A percentile compares a stretch with the other conserved stretches of the same genome.
Evolutionary conservation across 306 rosid species (phyloP).

Genomic region (Macrotyloma uniflorum): DNA sequence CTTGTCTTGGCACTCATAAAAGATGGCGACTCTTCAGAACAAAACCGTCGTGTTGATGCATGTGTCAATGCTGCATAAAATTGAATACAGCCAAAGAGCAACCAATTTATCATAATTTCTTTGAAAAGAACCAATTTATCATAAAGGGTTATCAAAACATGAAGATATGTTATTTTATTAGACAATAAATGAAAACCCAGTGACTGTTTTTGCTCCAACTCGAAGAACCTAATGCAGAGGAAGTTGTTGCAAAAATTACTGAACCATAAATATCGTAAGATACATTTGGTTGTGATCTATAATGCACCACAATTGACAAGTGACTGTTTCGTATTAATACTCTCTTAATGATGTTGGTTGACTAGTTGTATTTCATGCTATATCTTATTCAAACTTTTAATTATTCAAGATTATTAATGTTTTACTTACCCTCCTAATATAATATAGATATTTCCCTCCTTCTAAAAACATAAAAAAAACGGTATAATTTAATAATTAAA

Average conservation of each 20-base stretch:
- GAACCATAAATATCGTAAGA: slow-evolving; percentile 4
- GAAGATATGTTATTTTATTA: slow-evolving; percentile 26
- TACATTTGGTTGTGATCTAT: not conserved
- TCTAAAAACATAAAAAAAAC: too few species aligned
- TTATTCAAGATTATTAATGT: too few species aligned
- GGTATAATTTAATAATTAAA: too few species aligned
- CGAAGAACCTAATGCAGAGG: slow-evolving; percentile 21
- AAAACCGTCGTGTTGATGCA: slow-evolving; percentile 35
- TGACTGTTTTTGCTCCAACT: slow-evolving; percentile 4
- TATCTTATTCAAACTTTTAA: too few species aligned
- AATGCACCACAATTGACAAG: not conserved
- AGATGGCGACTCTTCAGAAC: not conserved
- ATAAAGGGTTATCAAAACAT: not conserved
- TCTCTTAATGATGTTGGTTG: not conserved
- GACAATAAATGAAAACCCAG: slow-evolving; percentile 28
- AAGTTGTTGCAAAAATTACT: slow-evolving; percentile 23
- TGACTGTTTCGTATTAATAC: not conserved
- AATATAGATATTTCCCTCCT: too few species aligned
- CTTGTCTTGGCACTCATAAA: slow-evolving; percentile 17
- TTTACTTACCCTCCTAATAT: too few species aligned
- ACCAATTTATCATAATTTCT: slow-evolving; percentile 22
- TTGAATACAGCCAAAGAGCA: slow-evolving; percentile 33
- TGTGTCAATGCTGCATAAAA: slow-evolving; percentile 38
- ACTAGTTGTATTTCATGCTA: too few species aligned
- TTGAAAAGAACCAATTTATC: too few species aligned